A percentile compares a stretch with the other conserved stretches of the same genome.
Evolutionary conservation across 805 yeast genomes (phyloP).

Genomic region (Priceomyces castillae): DNA sequence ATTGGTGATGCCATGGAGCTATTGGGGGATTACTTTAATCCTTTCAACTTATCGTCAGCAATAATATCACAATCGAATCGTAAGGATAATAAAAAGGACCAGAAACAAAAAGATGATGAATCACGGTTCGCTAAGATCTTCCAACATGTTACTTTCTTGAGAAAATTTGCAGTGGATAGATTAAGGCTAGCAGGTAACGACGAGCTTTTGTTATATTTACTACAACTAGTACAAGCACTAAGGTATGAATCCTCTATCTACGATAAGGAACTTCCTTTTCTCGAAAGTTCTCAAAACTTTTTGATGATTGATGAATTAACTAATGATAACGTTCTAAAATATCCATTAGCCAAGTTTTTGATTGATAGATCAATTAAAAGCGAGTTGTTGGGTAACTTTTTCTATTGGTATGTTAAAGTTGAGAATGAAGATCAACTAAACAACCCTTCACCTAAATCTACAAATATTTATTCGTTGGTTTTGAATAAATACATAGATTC

Average conservation of each 20-base stretch:
- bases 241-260: conserved; percentile 60
- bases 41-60: conserved; percentile 26
- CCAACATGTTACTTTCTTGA: conserved; percentile 53
- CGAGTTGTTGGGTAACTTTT: conserved; percentile 68
- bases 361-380: conserved; percentile 68
- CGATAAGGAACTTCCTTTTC: conserved; percentile 12
- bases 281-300: conserved; percentile 12
- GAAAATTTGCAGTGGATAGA: conserved; percentile 87
- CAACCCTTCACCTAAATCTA: conserved; percentile 9
- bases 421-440: conserved; percentile 66
- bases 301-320: conserved; percentile 16
- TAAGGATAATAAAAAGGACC: conserved; percentile 8
- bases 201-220: conserved; percentile 74
- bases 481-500: conserved; percentile 42
- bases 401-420: conserved; percentile 90
- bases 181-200: conserved; percentile 73
- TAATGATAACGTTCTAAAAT: conserved; percentile 28
- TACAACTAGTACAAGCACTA: conserved; percentile 89
- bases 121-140: conserved; percentile 30
- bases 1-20: conserved; percentile 85
- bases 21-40: conserved; percentile 73
- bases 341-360: conserved; percentile 73
- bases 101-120: conserved; percentile 22
- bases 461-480: conserved; percentile 32
- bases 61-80: conserved; percentile 5